Evolutionary conservation across 495 filamentous ascomycete genomes (phyloP).

Genomic region (Saxophila tyrrhenica): DNA sequence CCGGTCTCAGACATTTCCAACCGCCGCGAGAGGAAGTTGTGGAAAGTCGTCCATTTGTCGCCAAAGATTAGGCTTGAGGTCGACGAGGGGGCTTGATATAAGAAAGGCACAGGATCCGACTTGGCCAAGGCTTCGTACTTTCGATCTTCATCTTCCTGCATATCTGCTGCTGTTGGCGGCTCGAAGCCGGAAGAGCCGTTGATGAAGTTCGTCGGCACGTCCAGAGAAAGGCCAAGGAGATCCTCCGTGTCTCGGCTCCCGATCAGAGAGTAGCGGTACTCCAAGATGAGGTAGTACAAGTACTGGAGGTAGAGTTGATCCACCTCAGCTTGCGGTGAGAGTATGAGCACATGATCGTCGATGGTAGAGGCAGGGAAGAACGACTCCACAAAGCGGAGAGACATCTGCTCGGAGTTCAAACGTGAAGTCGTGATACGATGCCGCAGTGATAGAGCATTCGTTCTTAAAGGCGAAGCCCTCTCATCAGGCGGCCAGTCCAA

Average conservation of each 20-base stretch:
- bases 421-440: slow-evolving; percentile 51
- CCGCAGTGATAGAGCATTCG: slow-evolving; percentile 49
- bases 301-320: slow-evolving; percentile 71
- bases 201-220: slow-evolving; percentile 52
- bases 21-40: slow-evolving; percentile 55
- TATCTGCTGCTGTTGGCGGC: slow-evolving; percentile 34
- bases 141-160: slow-evolving; percentile 11
- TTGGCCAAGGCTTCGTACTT: slow-evolving; percentile 13
- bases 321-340: slow-evolving; percentile 66
- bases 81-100: slow-evolving; percentile 73
- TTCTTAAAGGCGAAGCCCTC: slow-evolving; percentile 3
- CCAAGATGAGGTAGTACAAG: slow-evolving; percentile 59
- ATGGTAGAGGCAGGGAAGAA: slow-evolving; percentile 59
- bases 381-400: slow-evolving; percentile 62
- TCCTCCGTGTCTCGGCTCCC: slow-evolving; percentile 30
- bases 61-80: slow-evolving; percentile 73
- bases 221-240: slow-evolving; percentile 64
- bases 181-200: slow-evolving; percentile 43
- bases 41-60: slow-evolving; percentile 70
- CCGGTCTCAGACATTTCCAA: slow-evolving; percentile 31
- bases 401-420: slow-evolving; percentile 49
- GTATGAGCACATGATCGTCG: slow-evolving; percentile 59
- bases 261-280: slow-evolving; percentile 57
- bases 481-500: slow-evolving; percentile 53
- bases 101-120: slow-evolving; percentile 44